phyloP scores from a whole-genome alignment of 2,329 filamentous ascomycete genomes.

The Elsinoe necatrix region DNA sequence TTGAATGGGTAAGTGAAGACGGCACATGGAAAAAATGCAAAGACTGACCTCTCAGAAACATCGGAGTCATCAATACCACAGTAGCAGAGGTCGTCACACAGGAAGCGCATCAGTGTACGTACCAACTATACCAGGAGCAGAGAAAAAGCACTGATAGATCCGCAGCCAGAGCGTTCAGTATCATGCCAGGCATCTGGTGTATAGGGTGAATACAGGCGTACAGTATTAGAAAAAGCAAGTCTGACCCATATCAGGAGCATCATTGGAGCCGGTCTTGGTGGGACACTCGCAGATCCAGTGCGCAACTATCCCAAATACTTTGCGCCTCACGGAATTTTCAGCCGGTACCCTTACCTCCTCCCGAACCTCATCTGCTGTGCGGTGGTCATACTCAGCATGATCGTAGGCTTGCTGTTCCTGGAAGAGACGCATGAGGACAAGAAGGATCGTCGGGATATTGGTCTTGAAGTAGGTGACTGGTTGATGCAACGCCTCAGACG shows the following conservation, averaged over 20 bases:
- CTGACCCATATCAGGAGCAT: conserved; percentile 58
- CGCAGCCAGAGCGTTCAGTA: conserved; percentile 79
- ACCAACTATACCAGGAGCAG: neutral
- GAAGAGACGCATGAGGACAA: conserved; percentile 88
- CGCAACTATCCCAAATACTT: conserved; percentile 72
- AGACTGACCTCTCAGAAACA: conserved; percentile 53
- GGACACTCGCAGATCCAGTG: conserved; percentile 79
- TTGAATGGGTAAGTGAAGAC: conserved; percentile 69
- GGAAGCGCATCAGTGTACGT: conserved; percentile 82
- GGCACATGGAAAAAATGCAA: neutral
- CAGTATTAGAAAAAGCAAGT: conserved; percentile 4
- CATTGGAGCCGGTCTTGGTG: conserved; percentile 83
- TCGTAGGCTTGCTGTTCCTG: conserved; percentile 74
- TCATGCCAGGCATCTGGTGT: conserved; percentile 98
- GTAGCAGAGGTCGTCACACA: conserved; percentile 88
- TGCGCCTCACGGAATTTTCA: conserved; percentile 65
- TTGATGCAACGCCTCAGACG: conserved; percentile 35
- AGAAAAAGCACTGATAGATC: conserved; percentile 14
- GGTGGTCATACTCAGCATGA: conserved; percentile 67
- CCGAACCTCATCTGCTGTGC: conserved; percentile 83
- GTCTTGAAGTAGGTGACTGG: conserved; percentile 67
- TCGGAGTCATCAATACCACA: conserved; percentile 89
- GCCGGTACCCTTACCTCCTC: conserved; percentile 78
- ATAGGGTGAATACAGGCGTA: conserved; percentile 57
- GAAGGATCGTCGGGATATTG: conserved; percentile 66